Evolutionary conservation across 768 basidiomycete genomes (phyloP), one percentile per base, ranked within the genome.

Genomic region (Trichaptum fuscoviolaceum): DNA sequence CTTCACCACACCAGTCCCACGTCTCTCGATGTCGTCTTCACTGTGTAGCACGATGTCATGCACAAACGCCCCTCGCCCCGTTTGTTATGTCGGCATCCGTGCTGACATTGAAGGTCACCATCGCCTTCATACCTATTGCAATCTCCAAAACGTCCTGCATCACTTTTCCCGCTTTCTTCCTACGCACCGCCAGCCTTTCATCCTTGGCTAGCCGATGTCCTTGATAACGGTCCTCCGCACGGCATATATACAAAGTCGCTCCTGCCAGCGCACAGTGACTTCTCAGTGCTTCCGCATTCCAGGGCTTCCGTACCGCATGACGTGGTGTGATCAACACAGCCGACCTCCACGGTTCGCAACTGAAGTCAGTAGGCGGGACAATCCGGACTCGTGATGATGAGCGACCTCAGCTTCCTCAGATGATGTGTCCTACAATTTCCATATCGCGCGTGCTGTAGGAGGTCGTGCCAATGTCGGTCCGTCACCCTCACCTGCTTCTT

Each of bases 31-130:
- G 1, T 62, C 60, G 52, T 83, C 79, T 24, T 75, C 57, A 1
- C 71, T 67, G 69, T 82, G 72, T 0, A 81, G 70, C 0, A 77
- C 61, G 15, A 82, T 75, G 26, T 75, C 74, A 0, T 69, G 67
- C 0, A 83, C 73, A 1, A n/a, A 57, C 68, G 0, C 81, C 81
- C n/a, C 76, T 35, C 0, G 79, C 74, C 0, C 82, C 79, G 59
- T 83, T 83, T 0, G 80, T 77, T 1, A 82, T 63, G 63, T 81
- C 77, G 0, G 71, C 69, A 24, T 81, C 77, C 2, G 80, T 79
- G 1, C 74, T 72, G 0, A 81, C 67, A 58, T 82, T 82, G 0
- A 69, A 17, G 1, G 72, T 68, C 0, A 80, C 74, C 79, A 83
- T 80, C 0, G 74, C 79, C 58, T 74, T 68, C 77, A 78, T 79